Conservation (phyloP, 805 yeast genomes). For the Candida xiaguanensis region DNA sequence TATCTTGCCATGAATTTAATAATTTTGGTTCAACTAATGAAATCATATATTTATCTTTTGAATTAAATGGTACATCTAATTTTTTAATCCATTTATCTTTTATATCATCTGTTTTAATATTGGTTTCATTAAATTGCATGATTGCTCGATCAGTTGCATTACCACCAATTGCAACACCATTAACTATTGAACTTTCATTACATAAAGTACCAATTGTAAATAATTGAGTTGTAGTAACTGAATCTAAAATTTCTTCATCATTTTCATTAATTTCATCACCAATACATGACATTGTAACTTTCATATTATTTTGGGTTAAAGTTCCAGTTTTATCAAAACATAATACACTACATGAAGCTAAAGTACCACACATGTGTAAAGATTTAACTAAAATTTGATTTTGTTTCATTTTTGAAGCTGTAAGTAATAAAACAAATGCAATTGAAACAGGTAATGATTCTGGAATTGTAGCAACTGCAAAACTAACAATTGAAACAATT, state of each 20-base stretch:
- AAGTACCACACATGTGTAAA: constrained; percentile 49
- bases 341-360: constrained; percentile 50
- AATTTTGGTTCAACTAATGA: constrained; percentile 19
- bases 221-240: constrained; percentile 11
- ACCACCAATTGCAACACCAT: constrained; percentile 23
- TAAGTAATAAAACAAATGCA: constrained; percentile 46
- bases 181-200: constrained; percentile 28
- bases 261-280: constrained; percentile 16
- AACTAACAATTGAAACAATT: constrained; percentile 41
- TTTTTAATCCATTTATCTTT: constrained; percentile 18
- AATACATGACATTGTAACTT: constrained; percentile 25
- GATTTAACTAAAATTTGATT: constrained; percentile 44
- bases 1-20: constrained; percentile 8
- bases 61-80: constrained; percentile 39
- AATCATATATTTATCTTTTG: constrained; percentile 45
- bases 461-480: constrained; percentile 49
- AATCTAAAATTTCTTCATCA: constrained; percentile 12
- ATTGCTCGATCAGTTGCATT: constrained; percentile 50
- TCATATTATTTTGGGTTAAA: constrained; percentile 49
- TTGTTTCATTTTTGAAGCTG: constrained; percentile 45
- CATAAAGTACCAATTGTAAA: constrained; percentile 26
- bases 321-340: constrained; percentile 45
- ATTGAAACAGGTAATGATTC: constrained; percentile 51
- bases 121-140: constrained; percentile 26
- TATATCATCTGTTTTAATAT: constrained; percentile 11